Base-by-base conservation (phyloP, 169 alveolate genomes). In the Theileria parva region DNA sequence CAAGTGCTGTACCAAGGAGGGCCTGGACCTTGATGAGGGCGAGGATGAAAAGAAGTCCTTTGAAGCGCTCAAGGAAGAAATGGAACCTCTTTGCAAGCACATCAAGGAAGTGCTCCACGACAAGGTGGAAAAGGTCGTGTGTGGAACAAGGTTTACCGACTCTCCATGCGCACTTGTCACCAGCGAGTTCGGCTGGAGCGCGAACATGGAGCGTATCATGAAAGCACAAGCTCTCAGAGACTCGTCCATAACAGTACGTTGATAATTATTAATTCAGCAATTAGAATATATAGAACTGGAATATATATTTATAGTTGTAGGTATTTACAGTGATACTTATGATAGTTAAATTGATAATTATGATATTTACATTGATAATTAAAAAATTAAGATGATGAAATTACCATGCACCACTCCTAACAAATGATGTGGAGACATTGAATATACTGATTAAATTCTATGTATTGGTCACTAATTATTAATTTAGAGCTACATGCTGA, bases 161-260 rank as follows among this genome's bases (percentile, higher is more conserved):
- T 97, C 99, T 23, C 99, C 99, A 55, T 97, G 99, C 83, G 99
- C 98, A 23, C 91, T 98, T 59, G 99, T 97, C 57, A 97, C 99
- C 44, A 95, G 99, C 70, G 99, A 98, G 92, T 96, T 94, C 91
- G 99, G 99, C 67, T 98, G 99, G 99, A 95, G 99, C 73, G 99
- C 99, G 50, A 98, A 98, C 94, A 98, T 98, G 99, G 99, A 98
- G 89, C 96, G 99, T 85, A 98, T 98, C 92, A 98, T 98, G 99
- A 97, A 97, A 92, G 99, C 99, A 13, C 99, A 98, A 94, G 99
- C 99, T 30, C 97, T 98, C 30, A 95, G 99, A 87, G 99, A 98
- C 91, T 92, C 95, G 83, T 92, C 98, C 74, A 97, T 97, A 98
- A 96, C 99, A 57, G 92, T 83, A 57, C 75, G 89, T 83, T 48